Percentiles rank a stretch among this genome's conserved stretches.
These are phyloP conservation scores for Aspergillus olivimuriae DNA, from an alignment of 495 filamentous ascomycete species.

Conservation along the genomic window DNA sequence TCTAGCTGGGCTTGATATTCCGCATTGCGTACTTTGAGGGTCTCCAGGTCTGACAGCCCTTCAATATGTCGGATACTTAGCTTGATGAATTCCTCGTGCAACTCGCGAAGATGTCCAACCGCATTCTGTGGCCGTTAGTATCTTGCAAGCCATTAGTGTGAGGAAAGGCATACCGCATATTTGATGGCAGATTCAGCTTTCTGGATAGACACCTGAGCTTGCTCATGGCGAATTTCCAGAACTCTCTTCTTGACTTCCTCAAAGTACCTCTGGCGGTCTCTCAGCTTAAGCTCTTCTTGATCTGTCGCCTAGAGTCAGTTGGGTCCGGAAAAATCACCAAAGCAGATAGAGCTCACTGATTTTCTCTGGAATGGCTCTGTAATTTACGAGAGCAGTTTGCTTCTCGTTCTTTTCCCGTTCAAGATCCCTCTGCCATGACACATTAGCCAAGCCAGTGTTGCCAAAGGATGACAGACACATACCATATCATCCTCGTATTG, in stretches of 20 bases:
- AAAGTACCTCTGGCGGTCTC: constrained; percentile 34
- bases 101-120: constrained; percentile 51
- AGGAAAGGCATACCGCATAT: constrained; percentile 46
- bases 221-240: constrained; percentile 37
- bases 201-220: constrained; percentile 52
- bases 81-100: constrained; percentile 59
- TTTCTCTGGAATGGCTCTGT: constrained; percentile 59
- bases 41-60: constrained; percentile 68
- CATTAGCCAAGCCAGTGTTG: constrained; percentile 11
- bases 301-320: constrained; percentile 31
- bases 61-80: constrained; percentile 65
- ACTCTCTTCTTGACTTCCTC: constrained; percentile 36
- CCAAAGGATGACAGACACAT: constrained; percentile 1
- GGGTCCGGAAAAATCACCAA: too few relatives aligned
- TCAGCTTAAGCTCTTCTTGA: constrained; percentile 46
- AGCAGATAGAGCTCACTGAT: constrained; percentile 48
- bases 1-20: constrained; percentile 51
- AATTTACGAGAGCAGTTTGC: constrained; percentile 57
- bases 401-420: constrained; percentile 46
- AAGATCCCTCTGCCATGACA: constrained; percentile 34
- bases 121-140: constrained; percentile 37
- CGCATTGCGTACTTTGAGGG: constrained; percentile 53
- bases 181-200: constrained; percentile 59
- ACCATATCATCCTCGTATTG: constrained; percentile 34
- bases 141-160: neutral